phyloP scores from a whole-genome alignment of 208 protist genomes.

The Crithidia sp. region DNA sequence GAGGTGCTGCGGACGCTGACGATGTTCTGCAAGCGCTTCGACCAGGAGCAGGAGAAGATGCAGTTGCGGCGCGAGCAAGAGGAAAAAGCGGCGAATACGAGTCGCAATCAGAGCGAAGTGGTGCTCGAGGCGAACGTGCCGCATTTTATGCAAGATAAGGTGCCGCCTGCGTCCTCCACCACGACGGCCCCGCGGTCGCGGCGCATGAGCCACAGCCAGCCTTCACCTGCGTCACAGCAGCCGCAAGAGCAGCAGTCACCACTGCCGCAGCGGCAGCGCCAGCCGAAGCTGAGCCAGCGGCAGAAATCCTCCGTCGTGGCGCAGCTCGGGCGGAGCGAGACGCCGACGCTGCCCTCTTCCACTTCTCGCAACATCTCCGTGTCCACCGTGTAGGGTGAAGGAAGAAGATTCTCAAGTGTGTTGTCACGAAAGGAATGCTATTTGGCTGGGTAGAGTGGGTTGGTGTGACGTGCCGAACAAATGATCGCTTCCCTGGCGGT shows the following conservation, averaged over 20 bases:
- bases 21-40: constrained; percentile 71
- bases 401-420: too few species aligned
- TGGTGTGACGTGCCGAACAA: too few species aligned
- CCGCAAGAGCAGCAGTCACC: background rate
- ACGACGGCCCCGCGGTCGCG: background rate
- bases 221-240: background rate
- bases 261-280: background rate
- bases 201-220: background rate
- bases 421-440: too few species aligned
- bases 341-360: too few species aligned
- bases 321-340: too few species aligned
- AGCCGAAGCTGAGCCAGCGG: background rate
- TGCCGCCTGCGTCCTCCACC: background rate
- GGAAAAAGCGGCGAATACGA: constrained; percentile 2
- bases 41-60: constrained; percentile 45
- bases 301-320: too few species aligned
- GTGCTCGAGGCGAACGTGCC: constrained; percentile 7
- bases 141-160: constrained; percentile 8
- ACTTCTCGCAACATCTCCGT: too few species aligned
- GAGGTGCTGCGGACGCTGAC: constrained; percentile 59
- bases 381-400: too few species aligned
- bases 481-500: too few species aligned
- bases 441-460: too few species aligned
- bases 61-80: constrained; percentile 11
- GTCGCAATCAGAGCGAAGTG: constrained; percentile 8